These are phyloP conservation scores for Phaeosphaeriaceae sp. DNA, from an alignment of 2,329 filamentous ascomycete species.

Conservation along the genomic window DNA sequence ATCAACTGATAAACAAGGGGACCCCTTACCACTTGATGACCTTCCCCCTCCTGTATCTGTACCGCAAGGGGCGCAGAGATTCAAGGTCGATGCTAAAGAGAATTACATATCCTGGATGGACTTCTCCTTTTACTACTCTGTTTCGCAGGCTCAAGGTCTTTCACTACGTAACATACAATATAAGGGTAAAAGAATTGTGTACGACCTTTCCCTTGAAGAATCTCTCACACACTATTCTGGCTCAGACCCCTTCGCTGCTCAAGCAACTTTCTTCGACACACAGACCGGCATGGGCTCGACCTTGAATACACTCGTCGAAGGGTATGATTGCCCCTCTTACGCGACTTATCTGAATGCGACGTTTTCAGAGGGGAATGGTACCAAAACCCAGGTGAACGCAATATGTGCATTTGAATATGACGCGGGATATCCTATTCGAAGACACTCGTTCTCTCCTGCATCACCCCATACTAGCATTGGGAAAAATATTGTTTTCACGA, in stretches of 20 bases:
- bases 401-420: conserved; percentile 54
- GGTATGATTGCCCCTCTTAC: conserved; percentile 61
- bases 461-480: conserved; percentile 36
- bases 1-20: conserved; percentile 51
- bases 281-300: conserved; percentile 58
- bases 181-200: conserved; percentile 62
- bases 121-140: conserved; percentile 60
- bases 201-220: conserved; percentile 63
- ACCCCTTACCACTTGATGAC: conserved; percentile 55
- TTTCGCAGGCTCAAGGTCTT: conserved; percentile 57
- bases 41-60: conserved; percentile 61
- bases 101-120: conserved; percentile 61
- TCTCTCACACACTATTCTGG: conserved; percentile 61
- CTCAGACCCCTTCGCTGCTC: conserved; percentile 55
- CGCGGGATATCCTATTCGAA: conserved; percentile 38
- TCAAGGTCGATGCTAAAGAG: conserved; percentile 50
- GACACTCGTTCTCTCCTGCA: conserved; percentile 28
- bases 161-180: conserved; percentile 60
- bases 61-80: conserved; percentile 51
- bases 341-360: conserved; percentile 59
- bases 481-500: conserved; percentile 47
- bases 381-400: conserved; percentile 53
- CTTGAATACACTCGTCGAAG: conserved; percentile 50
- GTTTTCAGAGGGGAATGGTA: conserved; percentile 48
- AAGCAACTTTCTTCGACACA: conserved; percentile 56